phyloP scores from a whole-genome alignment of 2,329 filamentous ascomycete species.

The Pseudogymnoascus sp. region DNA sequence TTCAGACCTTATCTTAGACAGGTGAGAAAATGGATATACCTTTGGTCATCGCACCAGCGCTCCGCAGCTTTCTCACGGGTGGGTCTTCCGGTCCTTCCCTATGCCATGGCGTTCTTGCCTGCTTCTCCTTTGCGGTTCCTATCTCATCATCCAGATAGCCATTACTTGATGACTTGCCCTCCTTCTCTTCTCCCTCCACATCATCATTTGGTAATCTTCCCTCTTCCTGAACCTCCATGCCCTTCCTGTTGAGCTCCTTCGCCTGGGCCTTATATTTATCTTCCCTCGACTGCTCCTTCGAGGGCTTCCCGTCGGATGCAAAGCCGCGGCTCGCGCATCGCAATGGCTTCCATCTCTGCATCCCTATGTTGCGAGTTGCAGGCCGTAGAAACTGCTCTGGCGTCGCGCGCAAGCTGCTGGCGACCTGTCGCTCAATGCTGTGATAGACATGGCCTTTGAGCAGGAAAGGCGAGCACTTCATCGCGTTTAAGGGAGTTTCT shows the following conservation, averaged over 20 bases:
- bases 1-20: background rate
- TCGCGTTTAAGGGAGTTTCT: background rate
- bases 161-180: slow-evolving; percentile 21
- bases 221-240: slow-evolving; percentile 32
- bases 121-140: slow-evolving; percentile 43
- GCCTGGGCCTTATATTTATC: slow-evolving; percentile 16
- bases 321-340: background rate
- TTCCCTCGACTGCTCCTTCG: background rate
- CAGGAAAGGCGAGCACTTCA: slow-evolving; percentile 5
- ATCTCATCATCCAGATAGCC: slow-evolving; percentile 32
- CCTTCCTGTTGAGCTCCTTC: slow-evolving; percentile 28
- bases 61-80: slow-evolving; percentile 42
- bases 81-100: slow-evolving; percentile 51
- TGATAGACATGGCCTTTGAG: background rate
- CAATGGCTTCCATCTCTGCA: background rate
- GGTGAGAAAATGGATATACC: slow-evolving; percentile 33
- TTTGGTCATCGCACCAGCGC: slow-evolving; percentile 54
- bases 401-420: background rate
- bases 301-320: background rate
- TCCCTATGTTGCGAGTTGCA: background rate
- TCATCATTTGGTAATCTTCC: slow-evolving; percentile 28
- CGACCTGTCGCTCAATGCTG: background rate
- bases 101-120: slow-evolving; percentile 59
- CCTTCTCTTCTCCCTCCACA: background rate
- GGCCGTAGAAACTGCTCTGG: background rate